These are phyloP conservation scores for Tolypocladium ovalisporum DNA, from an alignment of 2,329 filamentous ascomycete genomes.

Conservation along the genomic window DNA sequence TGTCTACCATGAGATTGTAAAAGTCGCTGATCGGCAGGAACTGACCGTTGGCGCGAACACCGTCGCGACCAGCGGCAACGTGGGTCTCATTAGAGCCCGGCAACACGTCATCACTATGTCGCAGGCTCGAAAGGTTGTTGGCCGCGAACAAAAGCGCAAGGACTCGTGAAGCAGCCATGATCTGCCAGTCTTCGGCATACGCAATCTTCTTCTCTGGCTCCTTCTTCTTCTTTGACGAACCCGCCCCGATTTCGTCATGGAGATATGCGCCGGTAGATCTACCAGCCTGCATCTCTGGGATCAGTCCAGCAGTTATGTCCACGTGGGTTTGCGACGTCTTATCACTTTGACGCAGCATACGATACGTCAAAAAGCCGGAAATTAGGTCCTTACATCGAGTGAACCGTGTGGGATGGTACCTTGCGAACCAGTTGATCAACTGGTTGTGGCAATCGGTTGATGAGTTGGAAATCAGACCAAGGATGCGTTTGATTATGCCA, in stretches of 20 bases:
- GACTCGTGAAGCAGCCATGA: slow-evolving; percentile 68
- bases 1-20: slow-evolving; percentile 79
- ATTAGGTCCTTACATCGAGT: slow-evolving; percentile 65
- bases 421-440: slow-evolving; percentile 68
- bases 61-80: slow-evolving; percentile 10
- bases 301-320: slow-evolving; percentile 54
- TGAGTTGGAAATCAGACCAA: slow-evolving; percentile 70
- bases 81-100: slow-evolving; percentile 13
- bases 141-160: slow-evolving; percentile 74
- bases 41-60: slow-evolving; percentile 39
- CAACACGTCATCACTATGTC: slow-evolving; percentile 18
- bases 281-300: slow-evolving; percentile 62
- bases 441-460: slow-evolving; percentile 66
- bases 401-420: slow-evolving; percentile 57
- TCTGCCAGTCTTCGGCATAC: slow-evolving; percentile 83
- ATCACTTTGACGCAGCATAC: slow-evolving; percentile 60
- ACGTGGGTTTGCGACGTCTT: slow-evolving; percentile 49
- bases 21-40: slow-evolving; percentile 74
- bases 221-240: slow-evolving; percentile 41
- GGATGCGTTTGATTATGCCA: slow-evolving; percentile 72
- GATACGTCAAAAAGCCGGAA: slow-evolving; percentile 69
- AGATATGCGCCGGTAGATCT: slow-evolving; percentile 54
- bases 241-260: slow-evolving; percentile 61
- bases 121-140: slow-evolving; percentile 47
- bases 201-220: slow-evolving; percentile 44